These are phyloP conservation scores for Mortierella sp. DNA, from an alignment of 371 early-diverging fungal species.

Conservation along the genomic window DNA sequence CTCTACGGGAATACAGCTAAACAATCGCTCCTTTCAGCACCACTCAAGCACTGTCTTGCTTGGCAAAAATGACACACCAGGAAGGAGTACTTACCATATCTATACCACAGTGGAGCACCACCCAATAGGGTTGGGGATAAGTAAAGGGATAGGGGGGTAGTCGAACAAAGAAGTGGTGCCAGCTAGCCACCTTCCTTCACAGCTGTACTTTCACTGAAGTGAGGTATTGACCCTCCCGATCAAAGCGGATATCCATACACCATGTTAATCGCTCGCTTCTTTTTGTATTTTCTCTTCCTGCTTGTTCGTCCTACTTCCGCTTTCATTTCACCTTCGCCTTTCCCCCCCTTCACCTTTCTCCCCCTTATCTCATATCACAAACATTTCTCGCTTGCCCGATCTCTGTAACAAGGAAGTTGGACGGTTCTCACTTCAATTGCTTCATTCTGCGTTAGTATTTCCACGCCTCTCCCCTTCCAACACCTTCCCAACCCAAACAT, in stretches of 20 bases:
- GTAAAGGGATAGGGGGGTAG: no score
- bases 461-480: background rate
- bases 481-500: background rate
- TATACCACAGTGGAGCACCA: no score
- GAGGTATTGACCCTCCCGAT: background rate
- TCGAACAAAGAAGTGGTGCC: no score
- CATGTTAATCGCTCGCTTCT: background rate
- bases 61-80: no score
- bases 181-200: no score
- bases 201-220: no score
- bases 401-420: background rate
- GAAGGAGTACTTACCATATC: no score
- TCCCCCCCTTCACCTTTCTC: background rate
- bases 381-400: background rate
- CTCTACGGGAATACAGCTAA: no score
- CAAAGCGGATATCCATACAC: background rate
- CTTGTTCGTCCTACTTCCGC: background rate
- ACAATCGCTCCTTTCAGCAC: no score
- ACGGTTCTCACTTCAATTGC: background rate
- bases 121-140: no score
- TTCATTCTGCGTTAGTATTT: background rate
- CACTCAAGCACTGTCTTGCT: no score
- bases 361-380: background rate
- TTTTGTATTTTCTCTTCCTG: background rate
- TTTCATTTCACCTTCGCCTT: background rate